Evolutionary conservation across 2,329 filamentous ascomycete genomes (phyloP).

Genomic region (Fusarium praegraminearum): DNA sequence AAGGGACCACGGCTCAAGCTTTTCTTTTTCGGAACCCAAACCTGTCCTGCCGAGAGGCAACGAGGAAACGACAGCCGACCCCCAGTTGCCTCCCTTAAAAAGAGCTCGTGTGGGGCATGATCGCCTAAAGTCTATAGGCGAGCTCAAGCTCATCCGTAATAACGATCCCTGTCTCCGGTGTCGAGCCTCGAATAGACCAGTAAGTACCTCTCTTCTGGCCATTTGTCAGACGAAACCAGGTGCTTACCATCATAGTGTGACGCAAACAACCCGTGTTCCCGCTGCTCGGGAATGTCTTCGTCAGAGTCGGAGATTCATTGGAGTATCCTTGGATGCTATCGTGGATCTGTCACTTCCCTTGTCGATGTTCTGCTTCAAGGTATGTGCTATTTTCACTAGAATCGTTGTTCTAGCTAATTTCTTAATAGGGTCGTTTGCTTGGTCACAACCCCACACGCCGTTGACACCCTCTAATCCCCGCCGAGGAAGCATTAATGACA

Average conservation of each 20-base stretch:
- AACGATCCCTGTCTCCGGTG: slow-evolving; percentile 65
- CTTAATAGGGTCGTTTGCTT: slow-evolving; percentile 58
- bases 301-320: slow-evolving; percentile 60
- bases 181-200: slow-evolving; percentile 59
- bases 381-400: slow-evolving; percentile 46
- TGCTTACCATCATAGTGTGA: slow-evolving; percentile 60
- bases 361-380: slow-evolving; percentile 64
- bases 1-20: slow-evolving; percentile 46
- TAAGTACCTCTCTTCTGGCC: slow-evolving; percentile 49
- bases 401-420: slow-evolving; percentile 23
- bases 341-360: slow-evolving; percentile 61
- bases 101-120: slow-evolving; percentile 64
- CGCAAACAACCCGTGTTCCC: slow-evolving; percentile 61
- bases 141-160: slow-evolving; percentile 63
- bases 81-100: slow-evolving; percentile 67
- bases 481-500: slow-evolving; percentile 65
- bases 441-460: slow-evolving; percentile 63
- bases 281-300: slow-evolving; percentile 56
- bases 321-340: slow-evolving; percentile 64
- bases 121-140: slow-evolving; percentile 68
- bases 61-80: slow-evolving; percentile 62
- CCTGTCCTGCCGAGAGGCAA: slow-evolving; percentile 54
- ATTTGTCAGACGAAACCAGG: neutral
- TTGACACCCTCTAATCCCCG: slow-evolving; percentile 63
- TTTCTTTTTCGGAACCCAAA: slow-evolving; percentile 57